A percentile compares a stretch with the other conserved stretches of the same genome.
These are phyloP conservation scores for Telopea speciosissima DNA, from an alignment of 177 flowering plant genomes.

Conservation along the genomic window DNA sequence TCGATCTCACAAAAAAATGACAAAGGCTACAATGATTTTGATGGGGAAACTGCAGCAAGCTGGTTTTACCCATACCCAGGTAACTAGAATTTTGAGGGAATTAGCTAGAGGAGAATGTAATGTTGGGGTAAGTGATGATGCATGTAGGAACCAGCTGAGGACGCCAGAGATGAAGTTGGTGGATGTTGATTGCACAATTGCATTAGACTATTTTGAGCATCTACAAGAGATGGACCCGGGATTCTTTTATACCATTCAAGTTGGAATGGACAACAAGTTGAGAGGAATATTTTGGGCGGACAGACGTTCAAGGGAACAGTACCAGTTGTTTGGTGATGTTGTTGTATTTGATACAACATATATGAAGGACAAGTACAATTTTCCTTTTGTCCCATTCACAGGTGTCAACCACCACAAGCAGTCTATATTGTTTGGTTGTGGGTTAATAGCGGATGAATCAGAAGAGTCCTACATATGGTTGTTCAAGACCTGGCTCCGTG, in stretches of 20 bases:
- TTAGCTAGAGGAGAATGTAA: too few relatives aligned
- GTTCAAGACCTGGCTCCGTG: conserved; percentile 58
- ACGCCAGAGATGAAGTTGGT: too few relatives aligned
- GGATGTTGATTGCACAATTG: too few relatives aligned
- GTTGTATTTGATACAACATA: conserved; percentile 45
- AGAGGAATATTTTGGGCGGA: conserved; percentile 63
- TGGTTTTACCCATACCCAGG: too few relatives aligned
- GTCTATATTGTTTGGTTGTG: conserved; percentile 51
- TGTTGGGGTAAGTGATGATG: too few relatives aligned
- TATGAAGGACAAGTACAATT: conserved; percentile 39
- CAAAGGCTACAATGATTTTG: too few relatives aligned
- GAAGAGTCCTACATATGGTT: conserved; percentile 56
- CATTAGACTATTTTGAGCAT: not conserved
- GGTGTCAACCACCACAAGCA: conserved; percentile 65
- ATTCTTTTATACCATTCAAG: not conserved
- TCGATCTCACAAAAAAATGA: too few relatives aligned
- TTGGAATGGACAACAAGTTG: conserved; percentile 9
- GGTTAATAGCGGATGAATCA: conserved; percentile 45
- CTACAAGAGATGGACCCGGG: conserved; percentile 2
- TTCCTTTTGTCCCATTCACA: conserved; percentile 47
- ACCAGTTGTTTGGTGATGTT: conserved; percentile 52
- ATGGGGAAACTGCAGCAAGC: too few relatives aligned
- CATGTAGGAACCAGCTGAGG: too few relatives aligned
- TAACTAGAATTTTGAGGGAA: too few relatives aligned
- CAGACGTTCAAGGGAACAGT: conserved; percentile 50